Conservation (phyloP, 2,329 filamentous ascomycete genomes). For the Trichophyton schoenleinii region DNA sequence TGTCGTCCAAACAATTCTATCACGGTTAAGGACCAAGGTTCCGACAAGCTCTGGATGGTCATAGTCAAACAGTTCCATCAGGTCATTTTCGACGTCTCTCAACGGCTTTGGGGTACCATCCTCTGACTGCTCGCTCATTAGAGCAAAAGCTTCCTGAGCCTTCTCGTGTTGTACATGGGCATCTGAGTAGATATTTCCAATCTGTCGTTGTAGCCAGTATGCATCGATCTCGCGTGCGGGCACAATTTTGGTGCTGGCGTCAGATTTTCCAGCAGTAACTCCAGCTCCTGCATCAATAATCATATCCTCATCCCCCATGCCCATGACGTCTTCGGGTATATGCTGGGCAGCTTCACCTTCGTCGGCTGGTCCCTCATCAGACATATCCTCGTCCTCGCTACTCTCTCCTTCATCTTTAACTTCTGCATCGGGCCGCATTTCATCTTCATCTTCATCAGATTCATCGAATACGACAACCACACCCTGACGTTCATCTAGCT, state of each 20-base stretch:
- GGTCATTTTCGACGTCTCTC: slow-evolving; percentile 90
- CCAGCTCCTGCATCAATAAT: slow-evolving; percentile 58
- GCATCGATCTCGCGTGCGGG: slow-evolving; percentile 86
- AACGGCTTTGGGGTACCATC: slow-evolving; percentile 73
- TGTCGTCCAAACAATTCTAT: slow-evolving; percentile 93
- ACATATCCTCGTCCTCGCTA: slow-evolving; percentile 65
- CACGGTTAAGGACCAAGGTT: slow-evolving; percentile 79
- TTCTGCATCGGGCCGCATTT: slow-evolving; percentile 65
- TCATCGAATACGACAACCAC: slow-evolving; percentile 96
- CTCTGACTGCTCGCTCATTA: slow-evolving; percentile 60
- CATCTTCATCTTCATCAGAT: slow-evolving; percentile 74
- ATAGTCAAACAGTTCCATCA: slow-evolving; percentile 97
- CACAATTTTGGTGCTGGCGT: slow-evolving; percentile 46
- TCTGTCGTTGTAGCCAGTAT: slow-evolving; percentile 91
- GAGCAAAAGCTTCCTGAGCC: slow-evolving; percentile 68
- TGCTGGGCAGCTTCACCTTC: slow-evolving; percentile 32
- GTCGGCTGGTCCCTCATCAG: slow-evolving; percentile 48
- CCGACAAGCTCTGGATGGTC: slow-evolving; percentile 88
- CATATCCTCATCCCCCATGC: slow-evolving; percentile 52
- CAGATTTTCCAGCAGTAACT: slow-evolving; percentile 32
- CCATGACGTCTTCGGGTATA: slow-evolving; percentile 35
- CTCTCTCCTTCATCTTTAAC: slow-evolving; percentile 68
- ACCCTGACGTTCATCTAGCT: slow-evolving; percentile 88
- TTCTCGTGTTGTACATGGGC: slow-evolving; percentile 90
- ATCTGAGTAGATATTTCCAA: slow-evolving; percentile 77